Evolutionary conservation across 495 filamentous ascomycete species (phyloP).

Genomic region (Aspergillus affinis): DNA sequence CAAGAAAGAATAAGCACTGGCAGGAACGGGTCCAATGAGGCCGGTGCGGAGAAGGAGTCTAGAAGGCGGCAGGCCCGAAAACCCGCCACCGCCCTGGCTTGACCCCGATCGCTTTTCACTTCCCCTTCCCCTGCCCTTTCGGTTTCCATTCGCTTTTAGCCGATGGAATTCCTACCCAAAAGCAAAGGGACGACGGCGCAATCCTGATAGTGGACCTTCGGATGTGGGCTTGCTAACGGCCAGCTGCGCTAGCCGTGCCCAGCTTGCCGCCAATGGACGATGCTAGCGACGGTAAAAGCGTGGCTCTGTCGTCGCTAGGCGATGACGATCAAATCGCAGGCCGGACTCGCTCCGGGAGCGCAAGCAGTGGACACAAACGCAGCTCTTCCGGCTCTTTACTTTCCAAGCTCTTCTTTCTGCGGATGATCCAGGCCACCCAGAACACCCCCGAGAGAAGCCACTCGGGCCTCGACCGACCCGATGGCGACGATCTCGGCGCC

Average conservation of each 20-base stretch:
- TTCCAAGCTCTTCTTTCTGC: slow-evolving; percentile 54
- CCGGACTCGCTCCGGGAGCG: slow-evolving; percentile 40
- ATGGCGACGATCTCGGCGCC: slow-evolving; percentile 34
- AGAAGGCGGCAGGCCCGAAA: background rate
- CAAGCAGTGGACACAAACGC: slow-evolving; percentile 57
- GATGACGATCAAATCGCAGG: slow-evolving; percentile 28
- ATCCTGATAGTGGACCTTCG: slow-evolving; percentile 8
- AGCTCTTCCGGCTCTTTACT: slow-evolving; percentile 64
- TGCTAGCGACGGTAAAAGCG: slow-evolving; percentile 30
- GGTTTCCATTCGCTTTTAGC: background rate
- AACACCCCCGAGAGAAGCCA: slow-evolving; percentile 38
- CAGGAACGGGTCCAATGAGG: background rate
- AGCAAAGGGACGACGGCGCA: background rate
- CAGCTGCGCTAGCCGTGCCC: slow-evolving; percentile 16
- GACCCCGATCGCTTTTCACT: background rate
- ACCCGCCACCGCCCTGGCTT: background rate
- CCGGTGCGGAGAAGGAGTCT: background rate
- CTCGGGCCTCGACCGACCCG: slow-evolving; percentile 43
- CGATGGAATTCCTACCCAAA: slow-evolving; percentile 2
- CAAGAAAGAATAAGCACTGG: too few relatives aligned
- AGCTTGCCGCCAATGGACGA: slow-evolving; percentile 40
- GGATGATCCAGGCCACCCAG: slow-evolving; percentile 45
- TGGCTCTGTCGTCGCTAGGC: slow-evolving; percentile 25
- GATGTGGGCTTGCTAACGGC: slow-evolving; percentile 25
- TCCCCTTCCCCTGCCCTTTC: background rate